These are phyloP conservation scores for Boechera stricta DNA, from an alignment of 345 rosid species.

Conservation along the genomic window DNA sequence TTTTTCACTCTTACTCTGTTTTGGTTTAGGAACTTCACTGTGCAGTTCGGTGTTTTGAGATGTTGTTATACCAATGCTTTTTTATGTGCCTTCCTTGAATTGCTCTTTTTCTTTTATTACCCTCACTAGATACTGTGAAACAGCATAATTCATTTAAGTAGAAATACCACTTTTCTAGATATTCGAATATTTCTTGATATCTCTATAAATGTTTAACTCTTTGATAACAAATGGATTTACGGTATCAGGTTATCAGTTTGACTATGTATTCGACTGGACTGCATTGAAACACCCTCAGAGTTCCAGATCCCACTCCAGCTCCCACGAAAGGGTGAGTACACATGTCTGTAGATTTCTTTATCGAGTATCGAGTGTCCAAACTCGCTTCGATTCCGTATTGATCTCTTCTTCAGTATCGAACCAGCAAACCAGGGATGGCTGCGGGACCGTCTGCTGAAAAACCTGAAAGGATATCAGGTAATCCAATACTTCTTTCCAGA, in stretches of 20 bases:
- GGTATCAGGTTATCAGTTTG: slow-evolving; percentile 76
- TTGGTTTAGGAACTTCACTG: background rate
- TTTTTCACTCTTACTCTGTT: background rate
- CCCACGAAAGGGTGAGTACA: slow-evolving; percentile 68
- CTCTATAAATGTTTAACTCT: background rate
- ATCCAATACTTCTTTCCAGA: background rate
- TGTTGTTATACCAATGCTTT: background rate
- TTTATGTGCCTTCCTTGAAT: background rate
- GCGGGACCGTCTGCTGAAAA: slow-evolving; percentile 68
- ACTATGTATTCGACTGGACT: slow-evolving; percentile 88
- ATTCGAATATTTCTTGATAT: background rate
- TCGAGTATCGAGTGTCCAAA: background rate
- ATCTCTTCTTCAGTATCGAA: slow-evolving; percentile 50
- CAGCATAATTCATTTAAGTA: background rate
- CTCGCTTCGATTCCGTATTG: slow-evolving; percentile 30
- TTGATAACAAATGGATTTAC: background rate
- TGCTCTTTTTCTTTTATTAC: background rate
- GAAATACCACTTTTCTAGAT: slow-evolving; percentile 13
- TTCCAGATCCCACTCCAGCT: slow-evolving; percentile 68
- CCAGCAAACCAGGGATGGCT: slow-evolving; percentile 54
- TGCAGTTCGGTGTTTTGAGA: background rate
- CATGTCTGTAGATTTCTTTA: background rate
- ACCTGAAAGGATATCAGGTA: slow-evolving; percentile 69
- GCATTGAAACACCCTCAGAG: slow-evolving; percentile 81
- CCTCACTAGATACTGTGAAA: background rate